Conservation (phyloP, 805 yeast species). For the Isabelozyma heimii region DNA sequence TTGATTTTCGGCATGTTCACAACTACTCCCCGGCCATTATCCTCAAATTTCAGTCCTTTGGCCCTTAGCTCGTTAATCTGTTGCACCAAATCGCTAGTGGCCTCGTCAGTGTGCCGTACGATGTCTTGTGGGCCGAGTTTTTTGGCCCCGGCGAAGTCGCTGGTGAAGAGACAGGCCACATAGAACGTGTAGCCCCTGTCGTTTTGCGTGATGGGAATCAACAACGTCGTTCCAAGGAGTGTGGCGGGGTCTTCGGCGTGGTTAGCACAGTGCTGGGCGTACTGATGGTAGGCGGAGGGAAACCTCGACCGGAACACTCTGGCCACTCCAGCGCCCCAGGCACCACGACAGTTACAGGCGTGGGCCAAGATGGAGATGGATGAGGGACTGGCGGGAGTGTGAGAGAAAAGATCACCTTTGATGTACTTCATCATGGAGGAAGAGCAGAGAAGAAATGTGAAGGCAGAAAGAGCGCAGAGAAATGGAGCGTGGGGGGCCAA, state of each 20-base stretch:
- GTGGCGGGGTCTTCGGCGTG: conserved; percentile 13
- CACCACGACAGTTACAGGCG: conserved; percentile 75
- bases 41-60: conserved; percentile 2
- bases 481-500: neutral
- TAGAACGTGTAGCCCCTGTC: conserved; percentile 17
- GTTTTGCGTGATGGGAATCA: conserved; percentile 33
- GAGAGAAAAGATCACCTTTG: conserved; percentile 56
- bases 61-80: conserved; percentile 25
- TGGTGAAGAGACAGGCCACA: conserved; percentile 74
- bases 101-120: conserved; percentile 46
- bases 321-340: conserved; percentile 89
- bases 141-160: conserved; percentile 46
- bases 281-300: conserved; percentile 55
- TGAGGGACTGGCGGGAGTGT: conserved; percentile 20
- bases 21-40: conserved; percentile 13
- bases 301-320: conserved; percentile 49
- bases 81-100: conserved; percentile 44
- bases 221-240: conserved; percentile 54
- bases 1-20: conserved; percentile 76
- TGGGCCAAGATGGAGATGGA: conserved; percentile 55
- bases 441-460: neutral
- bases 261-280: conserved; percentile 42
- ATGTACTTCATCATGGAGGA: conserved; percentile 41
- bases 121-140: conserved; percentile 45
- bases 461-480: neutral